Evolutionary conservation across 1,139 yeast genomes (phyloP), one percentile per base, ranked within the genome.

Genomic region (Yamadazyma atlantica): DNA sequence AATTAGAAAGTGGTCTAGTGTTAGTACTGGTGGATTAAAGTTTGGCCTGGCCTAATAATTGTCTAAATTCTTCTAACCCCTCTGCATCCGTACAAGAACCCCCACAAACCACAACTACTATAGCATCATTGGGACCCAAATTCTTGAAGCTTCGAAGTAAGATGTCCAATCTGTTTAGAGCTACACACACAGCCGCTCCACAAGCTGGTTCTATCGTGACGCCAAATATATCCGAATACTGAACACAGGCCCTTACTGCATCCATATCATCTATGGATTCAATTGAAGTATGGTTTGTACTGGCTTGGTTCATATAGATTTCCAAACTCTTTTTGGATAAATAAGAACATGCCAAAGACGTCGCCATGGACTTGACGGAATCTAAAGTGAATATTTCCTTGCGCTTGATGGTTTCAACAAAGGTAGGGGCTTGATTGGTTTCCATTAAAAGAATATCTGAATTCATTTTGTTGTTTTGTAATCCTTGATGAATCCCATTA

Each of bases 281-380:
- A 16, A 63, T 51, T 32, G 45, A 43, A 1, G 62, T 55, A 13
- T 46, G 41, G 27, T 43, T 44, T 4, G 24, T 31, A 2, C 33
- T 24, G 14, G 45, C 34, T 21, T 53, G 53, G 16, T 44, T 30
- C 6, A 48, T 34, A 42, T 58, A 61, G 35, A 64, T 60, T 5
- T 46, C 49, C 21, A 66, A 50, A 19, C 69, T 50, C 32, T 57
- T 50, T 13, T 51, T 46, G 1, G 71, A 57, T 32, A 67, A 48
- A 39, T 66, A 66, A 3, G 73, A 68, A 29, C 72, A 66, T 1
- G 67, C 73, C 36, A 69, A 58, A 3, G 73, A 65, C 2, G 66
- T 58, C n/a, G 73, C 71, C 17, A 66, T 34, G 0, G 73, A 62
- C 19, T 60, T 55, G 16, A 67, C 65, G 12, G 49, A 40, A 7